Evolutionary conservation across 768 basidiomycete species (phyloP), one percentile per base, ranked within the genome.

Genomic region (Leccinum obscurum): DNA sequence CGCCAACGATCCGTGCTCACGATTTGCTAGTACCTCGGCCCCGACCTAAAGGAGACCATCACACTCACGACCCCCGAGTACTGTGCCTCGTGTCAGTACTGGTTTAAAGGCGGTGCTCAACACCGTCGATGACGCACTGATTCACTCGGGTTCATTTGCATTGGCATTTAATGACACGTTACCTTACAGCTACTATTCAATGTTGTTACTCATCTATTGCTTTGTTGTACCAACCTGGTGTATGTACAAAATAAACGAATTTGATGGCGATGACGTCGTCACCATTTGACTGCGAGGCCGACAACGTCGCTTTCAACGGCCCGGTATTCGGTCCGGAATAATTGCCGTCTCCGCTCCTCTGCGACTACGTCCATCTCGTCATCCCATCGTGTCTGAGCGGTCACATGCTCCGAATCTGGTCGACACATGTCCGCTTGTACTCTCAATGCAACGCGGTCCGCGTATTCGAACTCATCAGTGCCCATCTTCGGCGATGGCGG

Each of bases 271-370:
- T 63, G 56, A 64, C 64, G 61, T 64, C 53, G 60, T 74, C 55
- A 90, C 89, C 89, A 90, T 63, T 89, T 86, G 5, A 91, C 90
- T 7, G 86, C 84, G 44, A 90, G 73, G 22, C 91, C 92, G 41
- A 89, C 76, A 22, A 92, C 85, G 66, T 94, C 92, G 75, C 87
- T 92, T 74, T 91, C 91, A 2, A 97, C 93, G 28, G 90, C 90
- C 60, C 85, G 82, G 71, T 94, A 96, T 69, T 84, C 77, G 3
- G 95, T 96, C 71, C 93, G 81, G 68, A 96, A 85, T 34, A 84
- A 71, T 54, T 72, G 70, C 68, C 76, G 74, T 50, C 84, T 73
- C 60, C 76, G 72, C 32, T 61, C 71, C 59, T 83, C 83, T 32
- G 80, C 80, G 11, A 71, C 70, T 20, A 68, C 78, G 59, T 83